These are phyloP conservation scores for Ceratobasidium sp. DNA, from an alignment of 1,284 basidiomycete species.

Conservation along the genomic window DNA sequence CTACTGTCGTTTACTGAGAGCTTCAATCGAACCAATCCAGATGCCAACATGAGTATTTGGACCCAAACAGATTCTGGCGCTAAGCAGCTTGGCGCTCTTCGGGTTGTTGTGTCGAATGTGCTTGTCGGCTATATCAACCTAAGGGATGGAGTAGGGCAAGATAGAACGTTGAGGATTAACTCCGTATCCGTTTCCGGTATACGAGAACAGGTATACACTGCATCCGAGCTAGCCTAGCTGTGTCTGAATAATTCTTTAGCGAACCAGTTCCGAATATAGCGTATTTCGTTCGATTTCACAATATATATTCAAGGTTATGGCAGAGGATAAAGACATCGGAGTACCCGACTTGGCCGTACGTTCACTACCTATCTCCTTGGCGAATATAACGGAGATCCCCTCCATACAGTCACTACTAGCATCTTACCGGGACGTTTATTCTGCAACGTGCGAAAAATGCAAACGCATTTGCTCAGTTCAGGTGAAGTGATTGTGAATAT, in stretches of 20 bases:
- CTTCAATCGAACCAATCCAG: conserved; percentile 23
- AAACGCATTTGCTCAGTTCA: conserved; percentile 25
- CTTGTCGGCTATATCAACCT: conserved; percentile 42
- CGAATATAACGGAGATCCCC: neutral
- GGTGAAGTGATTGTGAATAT: neutral
- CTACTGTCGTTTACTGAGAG: conserved; percentile 12
- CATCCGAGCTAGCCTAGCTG: too few relatives aligned
- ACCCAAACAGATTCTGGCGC: conserved; percentile 10
- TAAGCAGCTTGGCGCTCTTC: conserved; percentile 8
- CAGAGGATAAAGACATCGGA: conserved; percentile 5
- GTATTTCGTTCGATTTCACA: conserved; percentile 40
- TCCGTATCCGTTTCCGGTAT: conserved; percentile 23
- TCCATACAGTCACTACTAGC: conserved; percentile 1
- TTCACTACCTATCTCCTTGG: neutral
- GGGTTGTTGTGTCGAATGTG: conserved; percentile 35
- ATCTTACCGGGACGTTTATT: conserved; percentile 32
- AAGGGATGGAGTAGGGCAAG: neutral
- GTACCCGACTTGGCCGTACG: conserved; percentile 27
- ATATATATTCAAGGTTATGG: conserved; percentile 23
- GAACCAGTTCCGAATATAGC: conserved; percentile 26
- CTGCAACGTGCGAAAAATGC: conserved; percentile 32
- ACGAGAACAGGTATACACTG: conserved; percentile 33
- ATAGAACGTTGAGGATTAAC: conserved; percentile 4
- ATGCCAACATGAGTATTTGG: conserved; percentile 31
- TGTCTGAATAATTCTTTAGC: neutral